Base-by-base conservation (phyloP, 176 grass and related monocot species). In the Paspalum notatum region DNA sequence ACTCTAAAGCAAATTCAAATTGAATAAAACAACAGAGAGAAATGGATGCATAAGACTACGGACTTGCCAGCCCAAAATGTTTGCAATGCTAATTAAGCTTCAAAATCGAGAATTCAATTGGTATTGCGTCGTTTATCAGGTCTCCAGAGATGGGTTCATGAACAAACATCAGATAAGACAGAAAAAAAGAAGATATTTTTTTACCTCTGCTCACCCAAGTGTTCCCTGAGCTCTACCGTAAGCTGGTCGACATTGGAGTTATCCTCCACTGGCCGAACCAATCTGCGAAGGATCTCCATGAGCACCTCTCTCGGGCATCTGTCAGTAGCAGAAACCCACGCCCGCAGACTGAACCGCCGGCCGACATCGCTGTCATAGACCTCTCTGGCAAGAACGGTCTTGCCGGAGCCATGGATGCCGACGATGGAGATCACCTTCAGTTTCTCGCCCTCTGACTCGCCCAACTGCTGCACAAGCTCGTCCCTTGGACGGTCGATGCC, bases 351-450 rank as follows among this genome's bases (percentile, higher is more conserved):
- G 65, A 45, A 67, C 65, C 7, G 65, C 40, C n/a, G 17, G 39
- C 65, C 65, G 65, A 22, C 18, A 42, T 67, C 18, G 18, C 65
- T 67, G 40, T 67, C 40, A 18, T 44, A 67, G 40, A 67, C 40
- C 40, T 67, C 65, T 7, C 65, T 42, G 40, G 65, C 65, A 67
- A 67, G 65, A 4, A 67, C 65, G 18, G 65, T 67, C 40, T 44
- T 67, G 17, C 65, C 65, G 38, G 65, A 67, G 39, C 65, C 65
- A 67, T 67, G 65, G 65, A 42, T 44, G 40, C 65, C 65, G 40
- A 67, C 65, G 65, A 67, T 67, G 65, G 65, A 67, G 65, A 67
- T 67, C 18, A 67, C 40, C 39, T 67, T 67, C 9, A 67, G 65
- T 18, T 43, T 39, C 60, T 62, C 27, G 1, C 65, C 65, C 40